Evolutionary conservation across 257 asterid genomes (phyloP), one percentile per base, ranked within the genome.

Genomic region (Salvia rosmarinus): DNA sequence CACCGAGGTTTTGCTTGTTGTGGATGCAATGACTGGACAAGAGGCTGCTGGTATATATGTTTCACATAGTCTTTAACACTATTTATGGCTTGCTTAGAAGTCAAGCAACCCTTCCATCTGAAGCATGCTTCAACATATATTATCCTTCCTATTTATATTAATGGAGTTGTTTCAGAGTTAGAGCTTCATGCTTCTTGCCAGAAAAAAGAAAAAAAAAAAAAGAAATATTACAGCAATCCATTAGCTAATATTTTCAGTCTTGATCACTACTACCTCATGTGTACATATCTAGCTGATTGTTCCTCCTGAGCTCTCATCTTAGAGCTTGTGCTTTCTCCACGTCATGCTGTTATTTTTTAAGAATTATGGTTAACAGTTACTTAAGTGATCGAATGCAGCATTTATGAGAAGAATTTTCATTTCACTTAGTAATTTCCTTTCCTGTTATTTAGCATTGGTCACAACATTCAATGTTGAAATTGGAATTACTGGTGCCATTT

Each of bases 21-120:
- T 94, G 77, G 99, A 94, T 79, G 99, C 99, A 72, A 94, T 94
- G 99, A 94, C 98, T 78, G 99, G 99, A 72, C 99, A 94, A 88
- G 98, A 94, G 88, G 97, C 99, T 82, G 98, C 98, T 77, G 96
- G 98, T 90, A 85, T 73, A 39, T 54, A 71, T 64, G 37, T 60
- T 68, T 49, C 66, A 47, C 34, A 13, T 68, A 62, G 43, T 62
- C 43, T 61, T 74, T 66, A 52, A 70, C 37, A 46, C 13, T 49
- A 76, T 40, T 39, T 13, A 9, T 68, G 71, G 67, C 73, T n/a
- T 68, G 47, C 49, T 72, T 37, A 61, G 64, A 75, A 71, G 32
- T 62, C 39, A 20, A 71, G 74, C 30, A 66, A 25, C 21, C 62
- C 30, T 54, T 59, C 58, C 49, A 49, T n/a, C 30, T 50, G 19